Evolutionary conservation across 768 basidiomycete genomes (phyloP), one percentile per base, ranked within the genome.

Genomic region (Boletus reticulatus): DNA sequence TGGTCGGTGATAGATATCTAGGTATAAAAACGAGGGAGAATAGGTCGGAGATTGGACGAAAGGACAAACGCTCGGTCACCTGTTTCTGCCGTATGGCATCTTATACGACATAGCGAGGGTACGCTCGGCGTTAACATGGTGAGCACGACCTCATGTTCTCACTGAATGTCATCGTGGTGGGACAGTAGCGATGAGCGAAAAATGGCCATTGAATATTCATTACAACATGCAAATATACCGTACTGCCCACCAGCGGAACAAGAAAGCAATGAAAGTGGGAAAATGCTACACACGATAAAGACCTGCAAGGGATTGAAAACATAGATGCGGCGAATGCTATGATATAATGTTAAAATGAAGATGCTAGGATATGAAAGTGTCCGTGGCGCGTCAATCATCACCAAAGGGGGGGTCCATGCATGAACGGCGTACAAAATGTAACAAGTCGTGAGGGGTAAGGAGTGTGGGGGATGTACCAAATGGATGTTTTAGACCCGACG

Each of bases 401-500:
- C 67, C 59, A 44, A 49, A 29, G 27, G 31, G n/a, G 52, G 22
- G 22, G 22, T 62, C 53, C 59, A 17, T 67, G 64, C 58, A 44
- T 61, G 61, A 66, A 60, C 53, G 31, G 56, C 70, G 58, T 71
- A 53, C 48, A 58, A 52, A 24, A 58, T 57, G 43, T 62, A 22
- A 58, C 55, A 52, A 42, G 48, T 67, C 64, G 27, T 71, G 56
- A 66, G 17, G 22, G 22, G 17, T 19, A 60, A 67, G 14, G 68
- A 69, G 60, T 52, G 68, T 69, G 55, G 38, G 55, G 46, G 45
- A 20, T 56, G 38, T 49, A 29, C 9, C n/a, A 17, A 45, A 54
- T 58, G 42, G 46, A 36, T 50, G 59, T 51, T 62, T 76, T 65
- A 81, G 55, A 76, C 77, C 68, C 84, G 80, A 68, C 85, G 84